phyloP scores from a whole-genome alignment of 2,329 filamentous ascomycete species.

The Harringtonia aguacate region DNA sequence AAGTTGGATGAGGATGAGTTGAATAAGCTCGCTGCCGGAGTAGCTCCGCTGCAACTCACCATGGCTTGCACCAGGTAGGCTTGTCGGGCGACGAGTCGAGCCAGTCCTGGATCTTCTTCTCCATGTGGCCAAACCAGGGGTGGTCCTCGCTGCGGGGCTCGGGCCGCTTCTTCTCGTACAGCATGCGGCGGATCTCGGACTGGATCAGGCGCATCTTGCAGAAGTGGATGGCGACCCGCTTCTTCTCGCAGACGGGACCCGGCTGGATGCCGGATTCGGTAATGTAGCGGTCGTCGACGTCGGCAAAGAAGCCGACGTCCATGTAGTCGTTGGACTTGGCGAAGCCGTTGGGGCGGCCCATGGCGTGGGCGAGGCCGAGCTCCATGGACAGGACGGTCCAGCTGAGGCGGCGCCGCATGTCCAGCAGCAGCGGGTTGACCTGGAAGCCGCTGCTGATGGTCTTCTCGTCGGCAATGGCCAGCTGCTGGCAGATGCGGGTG shows the following conservation, averaged over 20 bases:
- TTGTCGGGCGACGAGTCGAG: constrained; percentile 63
- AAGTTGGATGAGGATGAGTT: no score
- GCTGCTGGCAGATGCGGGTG: constrained; percentile 76
- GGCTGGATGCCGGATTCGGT: constrained; percentile 63
- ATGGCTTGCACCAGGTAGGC: constrained; percentile 62
- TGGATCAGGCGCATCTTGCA: constrained; percentile 85
- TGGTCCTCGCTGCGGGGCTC: constrained; percentile 71
- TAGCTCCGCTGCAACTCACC: constrained; percentile 42
- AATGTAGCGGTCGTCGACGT: constrained; percentile 75
- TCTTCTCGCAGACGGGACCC: constrained; percentile 66
- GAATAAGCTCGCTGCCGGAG: neutral
- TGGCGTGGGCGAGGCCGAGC: constrained; percentile 72
- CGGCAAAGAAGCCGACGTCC: constrained; percentile 75
- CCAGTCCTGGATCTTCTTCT: constrained; percentile 71
- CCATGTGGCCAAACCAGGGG: constrained; percentile 78
- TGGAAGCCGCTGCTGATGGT: constrained; percentile 59
- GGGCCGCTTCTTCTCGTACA: constrained; percentile 75
- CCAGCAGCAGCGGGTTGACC: constrained; percentile 64
- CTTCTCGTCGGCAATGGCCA: constrained; percentile 80
- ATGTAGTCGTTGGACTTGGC: constrained; percentile 73
- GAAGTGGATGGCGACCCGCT: constrained; percentile 84
- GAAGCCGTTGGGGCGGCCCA: constrained; percentile 79
- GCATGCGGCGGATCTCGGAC: constrained; percentile 71
- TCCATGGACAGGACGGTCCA: constrained; percentile 90
- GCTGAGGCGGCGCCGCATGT: constrained; percentile 78